phyloP scores from a whole-genome alignment of 306 rosid species.

The Potentilla sterilis region DNA sequence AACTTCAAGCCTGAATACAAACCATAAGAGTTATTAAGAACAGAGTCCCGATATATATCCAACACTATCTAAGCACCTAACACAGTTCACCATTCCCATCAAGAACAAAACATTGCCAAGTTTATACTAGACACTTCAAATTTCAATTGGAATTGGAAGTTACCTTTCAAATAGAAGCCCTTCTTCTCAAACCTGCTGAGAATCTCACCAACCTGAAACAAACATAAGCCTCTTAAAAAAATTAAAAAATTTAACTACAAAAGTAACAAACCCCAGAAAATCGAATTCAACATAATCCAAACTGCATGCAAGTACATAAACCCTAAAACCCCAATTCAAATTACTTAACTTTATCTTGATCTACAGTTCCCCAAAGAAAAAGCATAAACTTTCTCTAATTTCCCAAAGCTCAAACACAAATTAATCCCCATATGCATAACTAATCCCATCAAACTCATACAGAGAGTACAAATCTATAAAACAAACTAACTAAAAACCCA shows the following conservation, averaged over 20 bases:
- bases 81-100: neutral
- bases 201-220: conserved; percentile 74
- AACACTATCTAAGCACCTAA: neutral
- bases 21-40: neutral
- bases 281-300: neutral
- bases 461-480: neutral
- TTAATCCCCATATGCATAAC: conserved; percentile 9
- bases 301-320: neutral
- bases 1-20: conserved; percentile 70
- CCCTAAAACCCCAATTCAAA: neutral
- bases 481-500: conserved; percentile 18
- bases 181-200: conserved; percentile 95
- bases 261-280: no score
- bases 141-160: neutral
- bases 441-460: neutral
- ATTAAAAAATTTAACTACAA: neutral
- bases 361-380: neutral
- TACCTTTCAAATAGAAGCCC: conserved; percentile 85
- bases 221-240: neutral
- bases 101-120: neutral
- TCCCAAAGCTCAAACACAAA: conserved; percentile 1
- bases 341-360: neutral
- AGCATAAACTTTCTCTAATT: neutral
- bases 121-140: neutral
- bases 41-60: no score